Conservation (phyloP, 2,329 filamentous ascomycete genomes). For the Talaromyces verruculosus region DNA sequence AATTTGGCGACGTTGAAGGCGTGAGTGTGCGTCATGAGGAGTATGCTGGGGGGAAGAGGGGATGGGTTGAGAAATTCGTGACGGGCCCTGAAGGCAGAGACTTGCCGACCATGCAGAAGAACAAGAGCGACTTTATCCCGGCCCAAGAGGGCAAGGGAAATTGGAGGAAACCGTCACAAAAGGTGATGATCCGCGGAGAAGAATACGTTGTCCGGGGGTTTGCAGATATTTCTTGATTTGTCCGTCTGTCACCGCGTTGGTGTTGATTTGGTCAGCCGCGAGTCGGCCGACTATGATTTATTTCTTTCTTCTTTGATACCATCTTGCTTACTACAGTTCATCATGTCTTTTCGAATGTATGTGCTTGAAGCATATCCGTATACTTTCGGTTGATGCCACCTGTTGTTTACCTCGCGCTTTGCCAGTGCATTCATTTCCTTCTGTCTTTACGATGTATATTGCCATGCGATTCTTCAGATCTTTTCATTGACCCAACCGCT, state of each 20-base stretch:
- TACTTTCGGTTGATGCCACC: slow-evolving; percentile 8
- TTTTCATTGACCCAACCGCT: neutral
- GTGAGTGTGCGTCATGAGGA: slow-evolving; percentile 21
- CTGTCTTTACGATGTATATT: slow-evolving; percentile 3
- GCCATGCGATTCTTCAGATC: neutral
- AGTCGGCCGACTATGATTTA: neutral
- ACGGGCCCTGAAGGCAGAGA: slow-evolving; percentile 21
- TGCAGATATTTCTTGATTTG: slow-evolving; percentile 6
- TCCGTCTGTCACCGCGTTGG: neutral
- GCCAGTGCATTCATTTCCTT: neutral
- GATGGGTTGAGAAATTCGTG: slow-evolving; percentile 21
- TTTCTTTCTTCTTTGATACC: slow-evolving; percentile 16
- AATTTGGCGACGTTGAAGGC: slow-evolving; percentile 21
- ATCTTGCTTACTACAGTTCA: slow-evolving; percentile 10
- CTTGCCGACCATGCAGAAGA: slow-evolving; percentile 19
- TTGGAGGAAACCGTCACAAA: slow-evolving; percentile 19
- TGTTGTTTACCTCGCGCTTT: neutral
- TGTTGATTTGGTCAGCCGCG: neutral
- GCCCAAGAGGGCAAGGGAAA: slow-evolving; percentile 20
- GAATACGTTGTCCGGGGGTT: slow-evolving; percentile 22
- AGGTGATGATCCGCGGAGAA: slow-evolving; percentile 19
- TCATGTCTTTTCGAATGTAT: slow-evolving; percentile 13
- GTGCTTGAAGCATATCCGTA: slow-evolving; percentile 12
- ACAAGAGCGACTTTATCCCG: slow-evolving; percentile 14
- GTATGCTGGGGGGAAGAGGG: slow-evolving; percentile 5